phyloP scores from a whole-genome alignment of 2,329 filamentous ascomycete genomes.

The Dactylellina leptospora region DNA sequence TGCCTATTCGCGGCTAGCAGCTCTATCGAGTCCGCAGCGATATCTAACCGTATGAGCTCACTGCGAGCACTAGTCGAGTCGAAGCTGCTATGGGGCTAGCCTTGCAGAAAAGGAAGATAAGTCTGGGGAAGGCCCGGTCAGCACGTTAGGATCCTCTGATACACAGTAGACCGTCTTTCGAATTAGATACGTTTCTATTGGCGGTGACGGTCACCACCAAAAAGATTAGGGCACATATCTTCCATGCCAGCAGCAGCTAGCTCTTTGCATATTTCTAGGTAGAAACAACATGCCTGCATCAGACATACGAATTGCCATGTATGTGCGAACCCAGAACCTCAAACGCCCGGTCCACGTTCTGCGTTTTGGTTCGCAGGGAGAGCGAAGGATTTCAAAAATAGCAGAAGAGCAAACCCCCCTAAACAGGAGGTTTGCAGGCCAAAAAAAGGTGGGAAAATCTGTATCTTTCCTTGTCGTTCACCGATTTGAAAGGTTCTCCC shows the following conservation, averaged over 20 bases:
- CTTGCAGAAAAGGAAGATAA: too few relatives aligned
- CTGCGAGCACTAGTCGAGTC: not conserved
- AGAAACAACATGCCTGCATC: too few relatives aligned
- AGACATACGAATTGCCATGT: too few relatives aligned
- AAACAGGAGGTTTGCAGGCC: constrained; percentile 18
- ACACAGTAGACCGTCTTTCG: not conserved
- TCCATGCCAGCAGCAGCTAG: too few relatives aligned
- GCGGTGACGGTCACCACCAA: too few relatives aligned
- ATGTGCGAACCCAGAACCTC: not conserved
- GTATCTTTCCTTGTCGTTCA: not conserved
- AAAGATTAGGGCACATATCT: too few relatives aligned
- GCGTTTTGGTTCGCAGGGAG: constrained; percentile 24
- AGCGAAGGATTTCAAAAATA: not conserved
- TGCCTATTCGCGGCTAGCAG: constrained; percentile 12
- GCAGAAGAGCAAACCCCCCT: not conserved
- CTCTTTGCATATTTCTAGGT: too few relatives aligned
- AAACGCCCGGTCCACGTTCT: constrained; percentile 13
- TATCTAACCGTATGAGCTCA: constrained; percentile 19
- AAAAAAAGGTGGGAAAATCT: constrained; percentile 1
- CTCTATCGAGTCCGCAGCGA: not conserved
- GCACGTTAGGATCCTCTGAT: constrained; percentile 1
- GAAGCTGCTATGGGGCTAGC: not conserved
- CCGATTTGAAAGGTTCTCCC: too few relatives aligned
- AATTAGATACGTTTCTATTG: not conserved
- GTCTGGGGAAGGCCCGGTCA: constrained; percentile 11